These are phyloP conservation scores for Pythium brassicae DNA, from an alignment of 352 stramenopile species.

Conservation along the genomic window DNA sequence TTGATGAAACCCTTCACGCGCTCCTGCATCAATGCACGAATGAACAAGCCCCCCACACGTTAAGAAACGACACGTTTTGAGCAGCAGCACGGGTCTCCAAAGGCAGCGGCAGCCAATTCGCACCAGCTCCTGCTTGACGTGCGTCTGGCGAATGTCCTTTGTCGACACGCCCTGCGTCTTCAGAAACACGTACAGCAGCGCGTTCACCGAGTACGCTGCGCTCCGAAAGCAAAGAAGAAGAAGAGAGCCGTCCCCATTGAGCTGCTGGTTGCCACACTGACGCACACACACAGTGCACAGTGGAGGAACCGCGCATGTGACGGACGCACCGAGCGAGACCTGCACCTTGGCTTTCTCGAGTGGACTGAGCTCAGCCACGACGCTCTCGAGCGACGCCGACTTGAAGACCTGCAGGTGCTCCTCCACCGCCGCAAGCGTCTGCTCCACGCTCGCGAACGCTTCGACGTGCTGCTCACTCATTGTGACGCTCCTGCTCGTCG, in stretches of 20 bases:
- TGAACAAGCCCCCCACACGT: no score
- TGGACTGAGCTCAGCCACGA: slow-evolving; percentile 48
- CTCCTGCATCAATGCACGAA: no score
- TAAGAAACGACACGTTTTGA: no score
- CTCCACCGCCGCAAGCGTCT: slow-evolving; percentile 75
- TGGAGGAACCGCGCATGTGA: no score
- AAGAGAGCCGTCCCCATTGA: not conserved
- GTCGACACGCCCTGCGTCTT: slow-evolving; percentile 83
- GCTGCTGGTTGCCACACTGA: not conserved
- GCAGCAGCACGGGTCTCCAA: not conserved
- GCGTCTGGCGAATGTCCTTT: slow-evolving; percentile 88
- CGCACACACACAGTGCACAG: not conserved
- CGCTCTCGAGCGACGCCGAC: slow-evolving; percentile 47
- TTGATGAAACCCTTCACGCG: slow-evolving; percentile 86
- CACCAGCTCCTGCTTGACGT: slow-evolving; percentile 87
- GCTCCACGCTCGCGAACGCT: slow-evolving; percentile 64
- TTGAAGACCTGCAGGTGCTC: slow-evolving; percentile 65
- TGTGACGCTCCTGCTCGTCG: slow-evolving; percentile 7
- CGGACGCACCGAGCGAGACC: slow-evolving; percentile 67
- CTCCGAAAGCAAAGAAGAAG: not conserved
- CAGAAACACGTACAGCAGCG: slow-evolving; percentile 82
- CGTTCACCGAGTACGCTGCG: slow-evolving; percentile 83
- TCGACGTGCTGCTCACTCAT: slow-evolving; percentile 66
- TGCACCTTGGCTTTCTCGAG: slow-evolving; percentile 82
- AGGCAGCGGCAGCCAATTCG: not conserved